A percentile compares a stretch with the other conserved stretches of the same genome.
Evolutionary conservation across 805 yeast species (phyloP).

Genomic region (Kodamaea sagamina): DNA sequence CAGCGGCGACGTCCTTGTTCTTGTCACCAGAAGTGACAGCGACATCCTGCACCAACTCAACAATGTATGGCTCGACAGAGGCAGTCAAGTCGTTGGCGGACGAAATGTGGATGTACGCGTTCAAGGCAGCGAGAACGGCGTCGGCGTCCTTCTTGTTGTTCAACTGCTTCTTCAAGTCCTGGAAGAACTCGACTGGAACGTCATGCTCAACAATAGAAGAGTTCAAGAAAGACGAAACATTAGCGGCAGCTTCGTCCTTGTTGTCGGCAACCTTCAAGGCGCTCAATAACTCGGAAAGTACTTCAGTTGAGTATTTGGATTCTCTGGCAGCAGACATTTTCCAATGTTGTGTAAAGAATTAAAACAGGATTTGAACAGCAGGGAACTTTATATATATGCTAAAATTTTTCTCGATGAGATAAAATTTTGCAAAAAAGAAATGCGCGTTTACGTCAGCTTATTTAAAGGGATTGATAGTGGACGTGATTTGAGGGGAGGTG

Average conservation of each 20-base stretch:
- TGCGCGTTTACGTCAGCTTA: too few species aligned
- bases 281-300: constrained; percentile 89
- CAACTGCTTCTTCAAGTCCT: constrained; percentile 71
- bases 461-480: too few species aligned
- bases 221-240: constrained; percentile 90
- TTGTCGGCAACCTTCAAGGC: constrained; percentile 92
- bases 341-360: constrained; percentile 29
- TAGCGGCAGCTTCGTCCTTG: constrained; percentile 82
- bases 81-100: constrained; percentile 76
- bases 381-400: constrained; percentile 12
- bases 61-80: constrained; percentile 94
- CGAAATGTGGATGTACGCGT: constrained; percentile 84
- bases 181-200: constrained; percentile 88
- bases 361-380: constrained; percentile 15
- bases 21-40: constrained; percentile 88
- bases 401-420: constrained; percentile 15
- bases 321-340: constrained; percentile 57
- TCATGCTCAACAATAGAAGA: constrained; percentile 98
- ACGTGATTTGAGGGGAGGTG: too few species aligned
- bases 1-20: constrained; percentile 68
- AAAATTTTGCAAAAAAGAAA: constrained; percentile 4
- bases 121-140: constrained; percentile 74
- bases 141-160: constrained; percentile 73
- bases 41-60: constrained; percentile 70
- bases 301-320: constrained; percentile 68